Percentiles rank a stretch among this genome's conserved stretches.
phyloP scores from a whole-genome alignment of 352 stramenopile genomes.

The Pythium aristosporum region DNA sequence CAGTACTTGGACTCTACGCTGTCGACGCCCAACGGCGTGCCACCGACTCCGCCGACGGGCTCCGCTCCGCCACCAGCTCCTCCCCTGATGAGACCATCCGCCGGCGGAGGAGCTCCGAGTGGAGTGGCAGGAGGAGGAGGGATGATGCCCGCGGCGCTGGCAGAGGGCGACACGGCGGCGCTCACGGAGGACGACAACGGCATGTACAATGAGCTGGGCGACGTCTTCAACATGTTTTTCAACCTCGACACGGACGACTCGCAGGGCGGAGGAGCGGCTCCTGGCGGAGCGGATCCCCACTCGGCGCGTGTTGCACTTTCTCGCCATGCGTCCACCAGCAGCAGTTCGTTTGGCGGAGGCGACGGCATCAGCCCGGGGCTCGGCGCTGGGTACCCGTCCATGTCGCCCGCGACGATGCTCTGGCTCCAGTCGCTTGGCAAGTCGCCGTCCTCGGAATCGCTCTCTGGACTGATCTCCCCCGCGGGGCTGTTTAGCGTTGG shows the following conservation, averaged over 20 bases:
- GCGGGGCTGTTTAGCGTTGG: slow-evolving; percentile 32
- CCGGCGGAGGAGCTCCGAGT: not conserved
- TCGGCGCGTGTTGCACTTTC: slow-evolving; percentile 46
- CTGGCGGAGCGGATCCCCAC: not conserved
- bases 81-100: not conserved
- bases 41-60: slow-evolving; percentile 17
- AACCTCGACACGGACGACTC: slow-evolving; percentile 52
- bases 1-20: slow-evolving; percentile 62
- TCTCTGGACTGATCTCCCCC: slow-evolving; percentile 59
- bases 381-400: slow-evolving; percentile 52
- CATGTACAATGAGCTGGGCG: slow-evolving; percentile 66
- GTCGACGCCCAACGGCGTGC: slow-evolving; percentile 32
- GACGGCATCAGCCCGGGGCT: slow-evolving; percentile 57
- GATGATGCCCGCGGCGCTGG: slow-evolving; percentile 22
- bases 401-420: slow-evolving; percentile 76
- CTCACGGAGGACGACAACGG: slow-evolving; percentile 47
- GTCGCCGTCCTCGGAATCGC: slow-evolving; percentile 61
- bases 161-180: slow-evolving; percentile 29
- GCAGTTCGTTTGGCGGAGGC: slow-evolving; percentile 31
- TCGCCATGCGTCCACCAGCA: slow-evolving; percentile 45
- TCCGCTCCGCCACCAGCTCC: slow-evolving; percentile 2
- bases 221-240: slow-evolving; percentile 77
- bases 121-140: not conserved
- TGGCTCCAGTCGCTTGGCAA: slow-evolving; percentile 76
- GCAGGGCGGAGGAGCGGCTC: slow-evolving; percentile 11